phyloP scores from a whole-genome alignment of 208 protist genomes.

The Willaertia magna region DNA sequence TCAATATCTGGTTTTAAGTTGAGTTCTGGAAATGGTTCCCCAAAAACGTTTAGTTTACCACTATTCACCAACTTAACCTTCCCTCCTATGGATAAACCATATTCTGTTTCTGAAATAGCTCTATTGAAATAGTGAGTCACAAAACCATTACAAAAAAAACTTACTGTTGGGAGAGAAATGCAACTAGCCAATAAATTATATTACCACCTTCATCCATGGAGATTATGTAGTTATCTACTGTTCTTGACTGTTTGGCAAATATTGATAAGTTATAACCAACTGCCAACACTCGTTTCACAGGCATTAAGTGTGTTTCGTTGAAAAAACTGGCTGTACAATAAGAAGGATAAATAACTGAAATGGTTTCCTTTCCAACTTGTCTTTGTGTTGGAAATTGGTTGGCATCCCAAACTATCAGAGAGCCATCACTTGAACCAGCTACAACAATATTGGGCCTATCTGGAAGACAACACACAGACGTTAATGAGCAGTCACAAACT shows the following conservation, averaged over 20 bases:
- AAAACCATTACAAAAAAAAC: background rate
- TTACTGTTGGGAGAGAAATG: background rate
- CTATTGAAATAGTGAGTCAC: background rate
- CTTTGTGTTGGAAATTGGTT: background rate
- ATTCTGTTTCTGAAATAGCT: background rate
- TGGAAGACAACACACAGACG: background rate
- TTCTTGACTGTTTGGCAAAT: background rate
- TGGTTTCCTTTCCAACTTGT: background rate
- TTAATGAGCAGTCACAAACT: background rate
- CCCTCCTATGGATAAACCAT: background rate
- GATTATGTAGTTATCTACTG: background rate
- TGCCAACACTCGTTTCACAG: background rate
- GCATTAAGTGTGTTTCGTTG: background rate
- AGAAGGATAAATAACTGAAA: background rate
- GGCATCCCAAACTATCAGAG: background rate
- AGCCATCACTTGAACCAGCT: background rate
- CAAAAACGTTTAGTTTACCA: background rate
- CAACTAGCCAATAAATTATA: background rate
- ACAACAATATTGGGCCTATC: background rate
- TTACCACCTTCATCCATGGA: background rate
- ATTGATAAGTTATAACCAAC: background rate
- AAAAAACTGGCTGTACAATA: background rate
- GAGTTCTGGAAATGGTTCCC: background rate
- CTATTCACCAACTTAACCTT: background rate
- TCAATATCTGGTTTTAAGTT: background rate